phyloP scores from a whole-genome alignment of 306 rosid genomes.

The Fragaria ananassa region DNA sequence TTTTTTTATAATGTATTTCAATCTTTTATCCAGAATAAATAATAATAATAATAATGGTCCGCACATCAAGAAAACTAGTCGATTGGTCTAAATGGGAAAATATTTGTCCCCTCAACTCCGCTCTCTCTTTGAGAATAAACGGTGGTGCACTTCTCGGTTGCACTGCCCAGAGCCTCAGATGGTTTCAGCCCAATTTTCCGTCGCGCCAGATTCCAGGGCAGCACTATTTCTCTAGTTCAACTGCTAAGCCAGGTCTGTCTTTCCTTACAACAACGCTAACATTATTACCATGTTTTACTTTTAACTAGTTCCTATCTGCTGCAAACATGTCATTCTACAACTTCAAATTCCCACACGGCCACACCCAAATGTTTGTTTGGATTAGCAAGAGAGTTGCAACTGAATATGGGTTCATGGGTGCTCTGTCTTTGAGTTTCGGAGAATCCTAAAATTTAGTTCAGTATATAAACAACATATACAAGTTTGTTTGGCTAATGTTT shows the following conservation, averaged over 20 bases:
- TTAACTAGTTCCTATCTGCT: neutral
- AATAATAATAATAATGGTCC: neutral
- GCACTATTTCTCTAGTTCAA: neutral
- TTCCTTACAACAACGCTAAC: neutral
- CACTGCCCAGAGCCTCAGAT: neutral
- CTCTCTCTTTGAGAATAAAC: neutral
- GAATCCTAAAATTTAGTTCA: neutral
- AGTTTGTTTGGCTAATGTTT: neutral
- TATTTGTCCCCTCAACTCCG: neutral
- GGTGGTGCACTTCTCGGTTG: neutral
- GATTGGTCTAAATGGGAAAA: neutral
- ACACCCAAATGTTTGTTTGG: neutral
- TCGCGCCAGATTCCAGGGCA: neutral
- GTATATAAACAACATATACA: neutral
- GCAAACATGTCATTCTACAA: slow-evolving; percentile 1
- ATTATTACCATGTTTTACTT: neutral
- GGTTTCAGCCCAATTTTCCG: neutral
- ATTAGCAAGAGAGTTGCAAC: neutral
- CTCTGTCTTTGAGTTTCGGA: neutral
- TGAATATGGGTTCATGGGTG: neutral
- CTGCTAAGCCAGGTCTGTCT: neutral
- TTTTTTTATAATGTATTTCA: too few species aligned
- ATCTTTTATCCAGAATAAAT: too few species aligned
- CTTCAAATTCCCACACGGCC: neutral
- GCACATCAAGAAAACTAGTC: neutral